Base-by-base conservation (phyloP, 2,329 filamentous ascomycete genomes). In the Sarocladium kiliense region DNA sequence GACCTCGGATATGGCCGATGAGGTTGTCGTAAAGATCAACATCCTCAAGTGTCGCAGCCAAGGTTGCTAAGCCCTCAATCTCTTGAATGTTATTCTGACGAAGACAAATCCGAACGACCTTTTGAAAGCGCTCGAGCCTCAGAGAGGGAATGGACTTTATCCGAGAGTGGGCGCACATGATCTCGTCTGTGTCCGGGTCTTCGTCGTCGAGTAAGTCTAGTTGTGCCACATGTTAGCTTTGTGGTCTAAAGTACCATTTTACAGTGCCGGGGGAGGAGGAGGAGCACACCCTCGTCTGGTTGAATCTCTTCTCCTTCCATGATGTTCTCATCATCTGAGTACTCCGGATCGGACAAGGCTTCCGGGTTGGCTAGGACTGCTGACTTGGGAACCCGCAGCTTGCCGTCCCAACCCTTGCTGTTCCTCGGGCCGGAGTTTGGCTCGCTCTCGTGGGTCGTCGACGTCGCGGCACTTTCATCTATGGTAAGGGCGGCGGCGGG, bases 21-120 rank as follows among this genome's bases (percentile, higher is more conserved):
- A 96, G 80, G 71, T 99, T 99, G 74, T 99, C 94, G 76, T 99
- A 99, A 57, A 99, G 81, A 65, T 99, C 94, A 53, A 99, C 81
- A 58, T 99, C 94, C 64, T 83, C 74, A 39, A 99, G 76, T 1
- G 84, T 89, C 2, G 75, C 67, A 32, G 84, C 84, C 54, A 95
- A 73, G 34, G 72, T 71, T 3, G 80, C 76, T 3, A 96, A 84
- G 9, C 93, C 85, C 27, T 91, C 84, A 68, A 97, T 89, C 50
- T 84, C 77, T 60, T 88, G 80, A 67, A 99, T 94, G 62, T 84
- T 82, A 70, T 99, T 99, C 69, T 99, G 93, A 50, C 94, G 91
- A 19, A 99, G 85, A 68, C 93, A 97, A 62, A 99, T 75, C 64
- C 88, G 86, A 65, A 80, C 77, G 25, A 91, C 79, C 55, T 89